Conservation (phyloP, 192 early-diverging fungal genomes). For the Mortierella hygrophila region DNA sequence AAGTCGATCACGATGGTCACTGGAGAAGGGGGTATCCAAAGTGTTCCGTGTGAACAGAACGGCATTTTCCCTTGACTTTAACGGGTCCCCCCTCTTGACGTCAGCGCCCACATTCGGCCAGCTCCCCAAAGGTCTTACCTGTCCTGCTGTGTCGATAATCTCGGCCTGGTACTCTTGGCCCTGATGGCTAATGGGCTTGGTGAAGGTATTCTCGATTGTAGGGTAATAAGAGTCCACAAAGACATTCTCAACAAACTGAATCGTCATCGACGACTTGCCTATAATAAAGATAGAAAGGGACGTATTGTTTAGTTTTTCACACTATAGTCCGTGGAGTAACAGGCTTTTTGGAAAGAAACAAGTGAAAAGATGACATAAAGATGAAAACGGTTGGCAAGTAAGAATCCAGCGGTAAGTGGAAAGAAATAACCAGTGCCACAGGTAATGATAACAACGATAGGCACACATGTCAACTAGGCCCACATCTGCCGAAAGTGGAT, state of each 20-base stretch:
- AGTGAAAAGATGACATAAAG: background rate
- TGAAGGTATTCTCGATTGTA: conserved; percentile 94
- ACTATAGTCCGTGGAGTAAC: background rate
- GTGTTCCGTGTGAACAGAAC: conserved; percentile 1
- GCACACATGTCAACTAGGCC: background rate
- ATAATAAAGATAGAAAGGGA: conserved; percentile 6
- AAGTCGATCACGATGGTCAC: background rate
- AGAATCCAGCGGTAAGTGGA: background rate
- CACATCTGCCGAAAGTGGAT: background rate
- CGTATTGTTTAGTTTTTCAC: background rate
- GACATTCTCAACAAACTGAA: conserved; percentile 93
- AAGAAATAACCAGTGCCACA: background rate
- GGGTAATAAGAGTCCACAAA: conserved; percentile 95
- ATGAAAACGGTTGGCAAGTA: background rate
- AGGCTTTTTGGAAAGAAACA: background rate
- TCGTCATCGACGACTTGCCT: conserved; percentile 91
- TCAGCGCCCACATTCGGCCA: background rate
- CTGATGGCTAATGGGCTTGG: conserved; percentile 84
- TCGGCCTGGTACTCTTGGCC: conserved; percentile 89
- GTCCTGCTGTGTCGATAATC: conserved; percentile 97
- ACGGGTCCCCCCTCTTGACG: too few species aligned
- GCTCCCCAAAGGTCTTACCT: conserved; percentile 63
- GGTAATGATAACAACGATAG: background rate
- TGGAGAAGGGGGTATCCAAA: background rate
- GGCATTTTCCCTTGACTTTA: background rate